A percentile compares a stretch with the other conserved stretches of the same genome.
Evolutionary conservation across 768 basidiomycete species (phyloP).

Genomic region (Xanthoconium purpureum): DNA sequence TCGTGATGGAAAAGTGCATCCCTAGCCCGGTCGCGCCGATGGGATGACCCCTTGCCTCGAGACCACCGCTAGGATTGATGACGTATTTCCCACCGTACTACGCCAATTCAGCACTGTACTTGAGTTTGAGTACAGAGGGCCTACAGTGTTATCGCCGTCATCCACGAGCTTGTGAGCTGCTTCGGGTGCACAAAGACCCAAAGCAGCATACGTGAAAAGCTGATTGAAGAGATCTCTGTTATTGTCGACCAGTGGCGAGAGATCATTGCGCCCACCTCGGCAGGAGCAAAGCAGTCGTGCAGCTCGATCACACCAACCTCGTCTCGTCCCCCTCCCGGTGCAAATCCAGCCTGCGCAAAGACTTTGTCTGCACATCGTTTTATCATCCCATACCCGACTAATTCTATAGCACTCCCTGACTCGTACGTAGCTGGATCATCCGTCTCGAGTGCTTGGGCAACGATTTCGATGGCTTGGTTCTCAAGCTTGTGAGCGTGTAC

Average conservation of each 20-base stretch:
- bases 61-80: constrained; percentile 78
- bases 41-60: constrained; percentile 83
- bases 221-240: constrained; percentile 20
- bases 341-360: constrained; percentile 67
- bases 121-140: constrained; percentile 11
- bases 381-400: constrained; percentile 74
- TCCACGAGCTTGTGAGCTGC: constrained; percentile 73
- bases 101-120: not conserved
- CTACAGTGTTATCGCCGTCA: constrained; percentile 71
- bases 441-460: constrained; percentile 59
- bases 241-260: not conserved
- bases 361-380: constrained; percentile 62
- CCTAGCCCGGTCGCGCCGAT: constrained; percentile 76
- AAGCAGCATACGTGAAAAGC: constrained; percentile 77
- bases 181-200: constrained; percentile 62
- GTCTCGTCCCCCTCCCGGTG: constrained; percentile 56
- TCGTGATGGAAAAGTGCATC: constrained; percentile 81
- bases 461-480: constrained; percentile 84
- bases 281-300: constrained; percentile 81
- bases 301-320: constrained; percentile 79
- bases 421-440: constrained; percentile 64
- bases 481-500: constrained; percentile 67
- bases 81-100: constrained; percentile 82
- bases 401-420: constrained; percentile 64
- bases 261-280: constrained; percentile 50